Base-by-base conservation (phyloP, 2,329 filamentous ascomycete genomes). In the Colletotrichum limetticola region DNA sequence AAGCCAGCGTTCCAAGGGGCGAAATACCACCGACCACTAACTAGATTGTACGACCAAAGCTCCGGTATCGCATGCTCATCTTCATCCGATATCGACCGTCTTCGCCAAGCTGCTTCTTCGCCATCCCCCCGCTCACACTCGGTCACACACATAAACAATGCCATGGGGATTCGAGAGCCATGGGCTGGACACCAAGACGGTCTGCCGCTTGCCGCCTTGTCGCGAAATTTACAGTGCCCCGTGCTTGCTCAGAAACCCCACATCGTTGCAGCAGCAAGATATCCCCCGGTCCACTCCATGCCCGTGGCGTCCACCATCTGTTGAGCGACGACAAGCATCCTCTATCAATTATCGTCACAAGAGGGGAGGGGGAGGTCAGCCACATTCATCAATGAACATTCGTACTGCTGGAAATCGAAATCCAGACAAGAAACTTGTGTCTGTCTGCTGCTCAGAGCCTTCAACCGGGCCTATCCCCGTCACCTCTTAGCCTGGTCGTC, bases 191-290 rank as follows among this genome's bases (percentile, higher is more conserved):
- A 57, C 66, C 60, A 65, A 65, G 64, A 70, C 9, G 35, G 53
- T 60, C 46, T 35, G 32, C 32, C 32, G 11, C 32, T 11, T 65
- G 32, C 60, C 66, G 55, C 70, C 66, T 70, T 46, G 55, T 56
- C 61, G 64, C 65, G 8, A 60, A 70, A 57, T 60, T 60, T 55
- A 32, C 66, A 65, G 66, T 60, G 70, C 60, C 59, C 42, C 55
- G 60, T 72, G 70, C 59, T 72, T 55, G 46, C 60, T 72, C 60
- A 52, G 16, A 65, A 60, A 49, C 60, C 66, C 66, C 66, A 70
- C 66, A 65, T 72, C 24, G 66, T 60, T 61, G 70, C 66, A 37
- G 55, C 59, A 60, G 60, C 55, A 30, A 49, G 35, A 28, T 26
- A 16, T 49, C 32, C 37, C 65, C 35, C 53, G 66, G 32, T 60